These are phyloP conservation scores for Dillenia turbinata DNA, from an alignment of 164 flowering plant species.

Conservation along the genomic window DNA sequence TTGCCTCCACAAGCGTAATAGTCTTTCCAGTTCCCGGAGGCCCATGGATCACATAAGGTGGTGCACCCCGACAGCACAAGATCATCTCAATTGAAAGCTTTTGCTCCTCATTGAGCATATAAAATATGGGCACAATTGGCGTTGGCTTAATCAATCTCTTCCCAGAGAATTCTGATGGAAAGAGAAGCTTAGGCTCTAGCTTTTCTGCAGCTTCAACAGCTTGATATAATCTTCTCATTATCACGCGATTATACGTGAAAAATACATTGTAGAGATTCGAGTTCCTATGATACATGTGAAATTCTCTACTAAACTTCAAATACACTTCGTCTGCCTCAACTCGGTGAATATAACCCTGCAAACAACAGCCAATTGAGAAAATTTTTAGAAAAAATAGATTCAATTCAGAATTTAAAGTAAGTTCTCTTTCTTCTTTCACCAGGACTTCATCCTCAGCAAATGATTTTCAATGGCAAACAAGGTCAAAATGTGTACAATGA, in stretches of 20 bases:
- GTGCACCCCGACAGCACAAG: slow-evolving; percentile 69
- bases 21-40: slow-evolving; percentile 99
- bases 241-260: slow-evolving; percentile 60
- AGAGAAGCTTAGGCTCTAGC: slow-evolving; percentile 47
- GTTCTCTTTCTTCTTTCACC: too few relatives aligned
- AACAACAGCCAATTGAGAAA: neutral
- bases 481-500: too few relatives aligned
- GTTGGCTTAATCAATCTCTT: slow-evolving; percentile 35
- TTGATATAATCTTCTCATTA: slow-evolving; percentile 63
- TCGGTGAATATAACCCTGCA: slow-evolving; percentile 74
- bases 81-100: slow-evolving; percentile 64
- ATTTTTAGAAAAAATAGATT: too few relatives aligned
- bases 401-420: too few relatives aligned
- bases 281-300: slow-evolving; percentile 39
- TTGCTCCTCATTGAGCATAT: slow-evolving; percentile 76
- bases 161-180: slow-evolving; percentile 41
- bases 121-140: slow-evolving; percentile 43
- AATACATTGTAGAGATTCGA: slow-evolving; percentile 45
- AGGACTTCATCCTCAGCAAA: too few relatives aligned
- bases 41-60: slow-evolving; percentile 90
- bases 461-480: too few relatives aligned
- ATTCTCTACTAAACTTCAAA: slow-evolving; percentile 47
- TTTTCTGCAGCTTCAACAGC: slow-evolving; percentile 48
- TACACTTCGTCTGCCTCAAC: slow-evolving; percentile 85
- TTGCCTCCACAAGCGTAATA: slow-evolving; percentile 74